phyloP scores from a whole-genome alignment of 371 early-diverging fungal genomes.

The Mucor mucedo region DNA sequence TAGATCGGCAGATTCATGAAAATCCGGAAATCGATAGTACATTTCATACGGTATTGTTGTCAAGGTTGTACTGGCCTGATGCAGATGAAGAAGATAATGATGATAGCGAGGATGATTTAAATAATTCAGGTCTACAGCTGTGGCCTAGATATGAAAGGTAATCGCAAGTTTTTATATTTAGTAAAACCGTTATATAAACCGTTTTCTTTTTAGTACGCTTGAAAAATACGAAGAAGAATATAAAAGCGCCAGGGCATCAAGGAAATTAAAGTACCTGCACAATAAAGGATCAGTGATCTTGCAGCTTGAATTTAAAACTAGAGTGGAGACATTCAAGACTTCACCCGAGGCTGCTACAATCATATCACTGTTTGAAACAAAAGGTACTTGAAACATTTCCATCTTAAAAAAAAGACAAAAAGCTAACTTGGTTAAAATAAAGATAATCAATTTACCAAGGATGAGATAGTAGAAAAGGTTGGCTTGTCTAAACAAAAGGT shows the following conservation, averaged over 20 bases:
- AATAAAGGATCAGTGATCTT: constrained; percentile 34
- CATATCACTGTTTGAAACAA: constrained; percentile 30
- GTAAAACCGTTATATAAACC: not conserved
- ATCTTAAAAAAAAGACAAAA: not conserved
- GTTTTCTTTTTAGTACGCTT: constrained; percentile 6
- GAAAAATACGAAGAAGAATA: constrained; percentile 33
- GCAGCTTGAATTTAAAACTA: constrained; percentile 32
- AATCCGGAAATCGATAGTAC: not conserved
- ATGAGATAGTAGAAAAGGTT: constrained; percentile 20
- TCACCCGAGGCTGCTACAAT: constrained; percentile 36
- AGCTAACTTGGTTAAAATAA: not conserved
- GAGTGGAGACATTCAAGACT: constrained; percentile 14
- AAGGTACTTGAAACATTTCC: constrained; percentile 15
- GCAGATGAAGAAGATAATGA: constrained; percentile 26
- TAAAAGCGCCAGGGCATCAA: constrained; percentile 23
- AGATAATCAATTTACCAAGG: constrained; percentile 16
- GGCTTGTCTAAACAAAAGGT: constrained; percentile 13
- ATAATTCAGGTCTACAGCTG: not conserved
- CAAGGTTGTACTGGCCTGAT: constrained; percentile 45
- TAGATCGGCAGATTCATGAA: constrained; percentile 40
- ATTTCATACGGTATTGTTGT: constrained; percentile 37
- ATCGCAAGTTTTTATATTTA: not conserved
- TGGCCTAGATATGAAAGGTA: constrained; percentile 15
- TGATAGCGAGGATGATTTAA: constrained; percentile 16
- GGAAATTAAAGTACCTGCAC: constrained; percentile 33